phyloP scores from a whole-genome alignment of 371 early-diverging fungal species.

The Lichtheimia hyalospora region DNA sequence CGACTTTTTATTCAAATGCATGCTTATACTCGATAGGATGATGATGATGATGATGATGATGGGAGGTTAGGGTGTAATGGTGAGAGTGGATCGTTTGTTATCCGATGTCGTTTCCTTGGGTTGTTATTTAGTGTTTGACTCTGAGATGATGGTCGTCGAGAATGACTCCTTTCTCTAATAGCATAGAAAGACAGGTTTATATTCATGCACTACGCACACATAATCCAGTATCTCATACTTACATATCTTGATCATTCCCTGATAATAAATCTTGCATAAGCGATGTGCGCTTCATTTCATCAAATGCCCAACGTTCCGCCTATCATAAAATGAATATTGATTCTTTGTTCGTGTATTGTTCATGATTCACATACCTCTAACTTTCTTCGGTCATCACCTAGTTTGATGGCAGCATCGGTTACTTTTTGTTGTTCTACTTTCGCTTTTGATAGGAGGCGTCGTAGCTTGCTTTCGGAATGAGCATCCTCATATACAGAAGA shows the following conservation, averaged over 20 bases:
- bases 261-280: constrained; percentile 16
- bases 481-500: constrained; percentile 22
- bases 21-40: too few relatives aligned
- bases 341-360: too few relatives aligned
- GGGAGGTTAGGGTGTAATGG: too few relatives aligned
- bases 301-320: constrained; percentile 44
- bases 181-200: too few relatives aligned
- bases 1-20: too few relatives aligned
- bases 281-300: constrained; percentile 31
- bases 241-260: not conserved
- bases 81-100: too few relatives aligned
- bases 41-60: too few relatives aligned
- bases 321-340: not conserved
- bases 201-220: not conserved
- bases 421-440: constrained; percentile 25
- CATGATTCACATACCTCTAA: constrained; percentile 19
- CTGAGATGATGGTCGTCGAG: not conserved
- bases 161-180: too few relatives aligned
- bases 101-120: not conserved
- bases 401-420: constrained; percentile 35
- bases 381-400: constrained; percentile 33
- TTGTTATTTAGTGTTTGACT: not conserved
- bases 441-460: constrained; percentile 16
- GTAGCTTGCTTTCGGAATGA: constrained; percentile 8
- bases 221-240: not conserved